These are phyloP conservation scores for Starmerella geochares DNA, from an alignment of 805 yeast species.

Conservation along the genomic window DNA sequence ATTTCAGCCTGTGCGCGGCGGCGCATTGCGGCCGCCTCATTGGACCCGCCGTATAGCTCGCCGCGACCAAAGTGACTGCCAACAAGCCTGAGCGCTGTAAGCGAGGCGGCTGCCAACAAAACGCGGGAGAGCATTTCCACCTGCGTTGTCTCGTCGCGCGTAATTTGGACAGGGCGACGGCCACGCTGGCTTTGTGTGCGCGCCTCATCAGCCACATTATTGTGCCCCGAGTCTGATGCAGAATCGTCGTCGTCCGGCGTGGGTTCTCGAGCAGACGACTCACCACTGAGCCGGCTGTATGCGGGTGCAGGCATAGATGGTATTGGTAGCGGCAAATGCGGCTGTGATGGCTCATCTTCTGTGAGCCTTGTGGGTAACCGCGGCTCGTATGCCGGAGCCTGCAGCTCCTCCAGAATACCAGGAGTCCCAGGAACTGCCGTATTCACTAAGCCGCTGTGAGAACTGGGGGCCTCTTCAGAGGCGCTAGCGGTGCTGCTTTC, in stretches of 20 bases:
- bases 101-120: slow-evolving; percentile 14
- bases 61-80: slow-evolving; percentile 14
- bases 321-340: not conserved
- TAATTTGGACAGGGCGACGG: not conserved
- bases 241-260: not conserved
- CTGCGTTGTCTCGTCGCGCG: slow-evolving; percentile 5
- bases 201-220: not conserved
- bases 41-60: slow-evolving; percentile 14
- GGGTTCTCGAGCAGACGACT: not conserved
- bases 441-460: not conserved
- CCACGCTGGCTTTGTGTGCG: not conserved
- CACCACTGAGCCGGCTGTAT: not conserved
- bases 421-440: slow-evolving; percentile 6
- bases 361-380: not conserved
- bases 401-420: not conserved
- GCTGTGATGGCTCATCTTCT: not conserved
- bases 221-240: not conserved
- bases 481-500: not conserved
- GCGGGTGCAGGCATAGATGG: not conserved
- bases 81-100: slow-evolving; percentile 15
- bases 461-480: not conserved
- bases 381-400: not conserved
- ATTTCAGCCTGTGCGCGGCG: slow-evolving; percentile 7
- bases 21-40: slow-evolving; percentile 5
- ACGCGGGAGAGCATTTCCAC: slow-evolving; percentile 11